Evolutionary conservation across 306 rosid species (phyloP), one percentile per base, ranked within the genome.

Genomic region (Hippophae rhamnoides): DNA sequence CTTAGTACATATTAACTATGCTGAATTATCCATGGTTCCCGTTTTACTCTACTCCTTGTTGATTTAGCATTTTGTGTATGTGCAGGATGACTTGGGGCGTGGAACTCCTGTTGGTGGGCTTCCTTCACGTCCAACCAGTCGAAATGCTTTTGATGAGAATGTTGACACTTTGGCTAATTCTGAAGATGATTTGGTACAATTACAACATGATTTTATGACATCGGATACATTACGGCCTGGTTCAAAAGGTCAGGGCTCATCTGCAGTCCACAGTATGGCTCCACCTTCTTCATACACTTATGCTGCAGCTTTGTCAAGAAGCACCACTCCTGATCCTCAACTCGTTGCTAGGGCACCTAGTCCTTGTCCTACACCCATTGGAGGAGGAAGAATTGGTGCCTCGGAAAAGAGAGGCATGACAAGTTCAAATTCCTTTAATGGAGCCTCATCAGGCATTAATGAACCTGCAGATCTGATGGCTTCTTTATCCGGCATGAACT

Each of bases 271-370:
- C 65, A 86, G 81, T 69, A 69, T 56, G 49, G 89, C 87, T 41
- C 73, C 64, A 0, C 85, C 75, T 66, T 47, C 86, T 74, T 84
- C 99, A 3, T 88, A 81, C 56, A 23, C 80, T 13, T 92, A 92
- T 72, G 99, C 99, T 63, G 94, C 99, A 53, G 99, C 71, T 13
- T 59, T 88, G 78, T 92, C 99, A 51, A 69, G 96, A 78, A 85
- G 99, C 77, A 82, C 79, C 51, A 92, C 99, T 62, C 99, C 99
- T 42, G 99, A 92, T 74, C 88, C 95, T 5, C 99, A 88, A 58
- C 62, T 69, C 60, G 79, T 86, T 68, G 82, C 90, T 56, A 83
- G 99, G 77, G 95, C 95, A 61, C 90, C 99, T 42, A 88, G 99
- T 77, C 98, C 98, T 51, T 92, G 95, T 52, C 81, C 70, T 65